These are phyloP conservation scores for Musa balbisiana DNA, from an alignment of 202 grass and related monocot species.

Conservation along the genomic window DNA sequence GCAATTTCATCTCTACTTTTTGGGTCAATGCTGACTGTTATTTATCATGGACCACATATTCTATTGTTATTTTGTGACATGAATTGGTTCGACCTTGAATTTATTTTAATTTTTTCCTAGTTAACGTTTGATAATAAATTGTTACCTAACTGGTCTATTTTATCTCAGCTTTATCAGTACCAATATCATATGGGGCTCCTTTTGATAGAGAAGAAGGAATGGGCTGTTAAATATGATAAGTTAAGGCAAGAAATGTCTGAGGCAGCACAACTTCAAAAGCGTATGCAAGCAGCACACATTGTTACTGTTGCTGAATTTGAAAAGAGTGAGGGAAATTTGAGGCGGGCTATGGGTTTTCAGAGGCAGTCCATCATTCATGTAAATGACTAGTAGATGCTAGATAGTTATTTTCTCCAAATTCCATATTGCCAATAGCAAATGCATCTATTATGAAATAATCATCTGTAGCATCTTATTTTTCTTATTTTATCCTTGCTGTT, in stretches of 20 bases:
- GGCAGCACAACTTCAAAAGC: constrained; percentile 55
- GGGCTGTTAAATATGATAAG: constrained; percentile 54
- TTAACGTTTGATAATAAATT: background rate
- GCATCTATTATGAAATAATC: background rate
- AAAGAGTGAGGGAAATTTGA: constrained; percentile 58
- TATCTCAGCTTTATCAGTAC: constrained; percentile 72
- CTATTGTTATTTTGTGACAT: background rate
- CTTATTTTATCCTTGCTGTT: background rate
- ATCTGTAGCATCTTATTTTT: background rate
- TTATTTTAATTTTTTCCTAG: background rate
- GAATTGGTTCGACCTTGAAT: background rate
- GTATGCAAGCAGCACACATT: constrained; percentile 63
- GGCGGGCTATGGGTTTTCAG: constrained; percentile 62
- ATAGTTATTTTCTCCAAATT: background rate
- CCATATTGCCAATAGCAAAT: background rate
- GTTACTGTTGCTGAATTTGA: constrained; percentile 60
- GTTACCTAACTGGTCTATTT: constrained; percentile 19
- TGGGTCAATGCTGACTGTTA: background rate
- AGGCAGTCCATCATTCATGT: constrained; percentile 79
- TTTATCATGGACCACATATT: background rate
- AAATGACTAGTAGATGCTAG: constrained; percentile 5
- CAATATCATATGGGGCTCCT: constrained; percentile 90
- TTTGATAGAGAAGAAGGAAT: constrained; percentile 92
- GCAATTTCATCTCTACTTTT: background rate
- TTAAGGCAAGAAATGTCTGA: constrained; percentile 42